A percentile compares a stretch with the other conserved stretches of the same genome.
phyloP scores from a whole-genome alignment of 805 yeast species.

The Wickerhamomyces canadensis region DNA sequence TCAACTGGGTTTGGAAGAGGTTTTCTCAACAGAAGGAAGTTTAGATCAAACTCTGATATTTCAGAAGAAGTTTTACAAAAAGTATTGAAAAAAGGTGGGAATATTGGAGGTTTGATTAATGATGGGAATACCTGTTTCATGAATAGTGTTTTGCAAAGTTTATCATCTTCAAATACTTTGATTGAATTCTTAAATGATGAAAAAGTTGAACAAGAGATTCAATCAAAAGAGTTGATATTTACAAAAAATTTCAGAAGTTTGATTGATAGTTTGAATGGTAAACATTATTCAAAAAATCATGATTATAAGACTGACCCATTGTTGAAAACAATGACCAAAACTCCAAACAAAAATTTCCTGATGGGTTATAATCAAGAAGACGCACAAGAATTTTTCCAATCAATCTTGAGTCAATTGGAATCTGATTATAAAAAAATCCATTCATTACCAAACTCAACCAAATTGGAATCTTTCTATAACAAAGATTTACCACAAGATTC shows the following conservation, averaged over 20 bases:
- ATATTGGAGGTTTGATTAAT: slow-evolving; percentile 78
- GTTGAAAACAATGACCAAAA: slow-evolving; percentile 65
- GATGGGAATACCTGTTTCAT: slow-evolving; percentile 94
- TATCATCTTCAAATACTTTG: slow-evolving; percentile 68
- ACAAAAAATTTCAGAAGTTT: slow-evolving; percentile 48
- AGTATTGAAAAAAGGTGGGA: slow-evolving; percentile 62
- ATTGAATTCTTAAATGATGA: slow-evolving; percentile 47
- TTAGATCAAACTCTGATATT: slow-evolving; percentile 1
- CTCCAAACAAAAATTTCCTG: slow-evolving; percentile 72
- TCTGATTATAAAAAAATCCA: slow-evolving; percentile 39
- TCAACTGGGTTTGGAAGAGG: neutral
- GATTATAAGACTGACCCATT: slow-evolving; percentile 59
- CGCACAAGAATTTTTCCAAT: slow-evolving; percentile 93
- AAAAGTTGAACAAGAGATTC: slow-evolving; percentile 10
- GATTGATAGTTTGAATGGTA: slow-evolving; percentile 48
- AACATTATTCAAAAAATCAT: slow-evolving; percentile 45
- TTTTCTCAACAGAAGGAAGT: slow-evolving; percentile 6
- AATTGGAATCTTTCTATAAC: slow-evolving; percentile 21
- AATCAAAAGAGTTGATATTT: slow-evolving; percentile 33
- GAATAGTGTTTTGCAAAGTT: slow-evolving; percentile 82
- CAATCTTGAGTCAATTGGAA: slow-evolving; percentile 63
- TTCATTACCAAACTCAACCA: slow-evolving; percentile 15
- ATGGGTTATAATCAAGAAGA: slow-evolving; percentile 91
- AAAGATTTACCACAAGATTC: slow-evolving; percentile 31
- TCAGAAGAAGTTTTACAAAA: slow-evolving; percentile 14